Evolutionary conservation across 768 basidiomycete species (phyloP).

Genomic region (Amanita exitialis): DNA sequence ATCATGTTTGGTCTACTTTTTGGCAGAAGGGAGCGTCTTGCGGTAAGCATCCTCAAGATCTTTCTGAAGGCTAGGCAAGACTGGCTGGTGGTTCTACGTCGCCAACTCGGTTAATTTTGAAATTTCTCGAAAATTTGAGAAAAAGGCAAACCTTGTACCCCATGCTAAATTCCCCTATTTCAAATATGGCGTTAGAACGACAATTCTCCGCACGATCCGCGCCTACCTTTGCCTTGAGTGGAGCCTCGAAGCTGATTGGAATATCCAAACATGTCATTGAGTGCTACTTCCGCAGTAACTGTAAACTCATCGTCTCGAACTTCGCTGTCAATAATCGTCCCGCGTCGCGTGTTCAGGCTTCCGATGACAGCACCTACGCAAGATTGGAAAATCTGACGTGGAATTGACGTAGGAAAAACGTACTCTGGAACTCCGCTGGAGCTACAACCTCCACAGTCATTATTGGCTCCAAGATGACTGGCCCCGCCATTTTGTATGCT

Average conservation of each 20-base stretch:
- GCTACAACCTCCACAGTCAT: conserved; percentile 98
- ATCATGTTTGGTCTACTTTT: conserved; percentile 41
- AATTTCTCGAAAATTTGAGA: neutral
- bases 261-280: conserved; percentile 99
- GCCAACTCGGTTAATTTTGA: conserved; percentile 1
- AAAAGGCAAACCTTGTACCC: conserved; percentile 48
- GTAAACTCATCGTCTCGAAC: conserved; percentile 97
- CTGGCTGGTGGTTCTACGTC: conserved; percentile 64
- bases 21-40: conserved; percentile 60
- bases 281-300: conserved; percentile 77
- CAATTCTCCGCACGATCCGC: neutral
- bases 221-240: conserved; percentile 85
- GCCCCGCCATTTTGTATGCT: conserved; percentile 63
- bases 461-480: conserved; percentile 92
- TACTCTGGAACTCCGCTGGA: conserved; percentile 91
- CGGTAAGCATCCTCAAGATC: conserved; percentile 83
- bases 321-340: conserved; percentile 93
- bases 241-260: conserved; percentile 86
- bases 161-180: conserved; percentile 64
- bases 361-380: conserved; percentile 77
- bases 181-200: neutral
- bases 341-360: conserved; percentile 83
- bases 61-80: conserved; percentile 77
- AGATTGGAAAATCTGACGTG: neutral
- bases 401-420: conserved; percentile 11